Evolutionary conservation across 768 basidiomycete genomes (phyloP), one percentile per base, ranked within the genome.

Genomic region (Hirschioporus abietinus): DNA sequence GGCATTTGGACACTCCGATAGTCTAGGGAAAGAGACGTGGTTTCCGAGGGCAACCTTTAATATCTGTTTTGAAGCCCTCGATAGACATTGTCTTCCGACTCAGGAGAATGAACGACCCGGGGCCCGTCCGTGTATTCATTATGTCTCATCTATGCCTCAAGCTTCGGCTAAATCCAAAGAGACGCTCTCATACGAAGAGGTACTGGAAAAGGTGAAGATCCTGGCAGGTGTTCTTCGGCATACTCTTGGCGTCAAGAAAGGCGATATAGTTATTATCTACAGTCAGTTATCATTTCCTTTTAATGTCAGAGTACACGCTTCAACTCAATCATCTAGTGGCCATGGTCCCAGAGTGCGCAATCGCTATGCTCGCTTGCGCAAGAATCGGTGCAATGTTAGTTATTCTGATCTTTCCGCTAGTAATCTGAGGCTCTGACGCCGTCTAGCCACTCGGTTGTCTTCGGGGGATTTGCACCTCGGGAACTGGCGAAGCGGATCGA

Each of bases 401-500:
- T 3, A 25, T 25, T 24, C 23, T 25, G 25, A 34, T 25, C 4
- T 25, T 61, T 60, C 59, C 3, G 12, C 25, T 2, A 15, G 30
- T 24, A 4, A 24, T 24, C 7, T 34, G n/a, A 61, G 2, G 15
- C 4, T 61, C 10, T 15, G 60, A 61, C 15, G 23, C 30, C 20
- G 60, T 61, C 20, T 15, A 61, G 60, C 9, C 60, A 61, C 17
- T 61, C 60, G 10, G 60, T 61, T 15, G 60, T 61, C 30, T 61
- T 61, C 60, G 60, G 60, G 2, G 60, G 60, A 25, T 61, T 61
- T 18, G 60, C 60, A 6, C 60, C 60, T 17, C 60, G 60, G 30
- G 60, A 61, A 34, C 60, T 61, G 15, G 60, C 60, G 12, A 61
- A 61, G 30, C 60, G 60, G 25, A 61, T 61, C 30, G 60, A 61